Conservation (phyloP, 305 asterid genomes). For the Fraxinus baroniana region DNA sequence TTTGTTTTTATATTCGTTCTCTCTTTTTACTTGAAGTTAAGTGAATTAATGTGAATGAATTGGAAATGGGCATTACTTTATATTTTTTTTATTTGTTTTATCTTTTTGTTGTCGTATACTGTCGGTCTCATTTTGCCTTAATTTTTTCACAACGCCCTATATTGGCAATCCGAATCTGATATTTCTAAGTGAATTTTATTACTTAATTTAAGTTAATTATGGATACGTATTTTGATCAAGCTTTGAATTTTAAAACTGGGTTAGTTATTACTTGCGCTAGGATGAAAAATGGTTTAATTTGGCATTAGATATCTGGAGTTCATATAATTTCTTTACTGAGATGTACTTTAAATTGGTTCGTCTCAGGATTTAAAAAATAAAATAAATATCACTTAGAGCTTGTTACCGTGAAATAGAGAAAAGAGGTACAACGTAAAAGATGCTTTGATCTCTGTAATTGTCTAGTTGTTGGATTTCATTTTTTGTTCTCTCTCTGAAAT, state of each 20-base stretch:
- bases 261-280: neutral
- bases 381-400: neutral
- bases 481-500: neutral
- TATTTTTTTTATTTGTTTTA: neutral
- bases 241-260: constrained; percentile 7
- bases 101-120: neutral
- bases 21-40: neutral
- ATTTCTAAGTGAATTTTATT: neutral
- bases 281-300: neutral
- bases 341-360: neutral
- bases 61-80: constrained; percentile 12
- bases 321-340: neutral
- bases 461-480: neutral
- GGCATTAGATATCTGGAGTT: constrained; percentile 17
- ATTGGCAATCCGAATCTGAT: neutral
- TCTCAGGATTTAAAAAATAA: neutral
- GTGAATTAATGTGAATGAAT: neutral
- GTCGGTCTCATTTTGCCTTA: neutral
- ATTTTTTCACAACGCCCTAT: neutral
- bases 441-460: neutral
- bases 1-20: neutral
- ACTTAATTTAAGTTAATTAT: constrained; percentile 1
- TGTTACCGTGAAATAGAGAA: neutral
- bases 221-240: neutral
- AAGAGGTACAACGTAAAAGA: neutral